These are phyloP conservation scores for Vitis hybrid DNA, from an alignment of 177 flowering plant species.

Conservation along the genomic window DNA sequence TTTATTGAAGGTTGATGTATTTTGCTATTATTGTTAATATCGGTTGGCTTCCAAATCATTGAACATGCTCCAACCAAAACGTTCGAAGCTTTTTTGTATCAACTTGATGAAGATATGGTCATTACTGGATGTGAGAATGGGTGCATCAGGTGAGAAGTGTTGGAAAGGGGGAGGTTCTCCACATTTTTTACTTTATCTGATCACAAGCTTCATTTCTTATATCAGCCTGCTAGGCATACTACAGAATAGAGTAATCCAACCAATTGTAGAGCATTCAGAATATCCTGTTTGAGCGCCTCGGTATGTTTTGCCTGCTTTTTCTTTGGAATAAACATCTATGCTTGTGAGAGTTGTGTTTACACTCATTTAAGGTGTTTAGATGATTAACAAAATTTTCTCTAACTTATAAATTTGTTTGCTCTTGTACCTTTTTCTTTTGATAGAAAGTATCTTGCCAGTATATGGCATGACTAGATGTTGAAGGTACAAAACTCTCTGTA, in stretches of 20 bases:
- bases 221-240: conserved; percentile 79
- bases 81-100: neutral
- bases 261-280: conserved; percentile 94
- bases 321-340: neutral
- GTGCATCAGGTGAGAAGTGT: conserved; percentile 64
- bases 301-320: conserved; percentile 31
- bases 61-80: neutral
- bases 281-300: conserved; percentile 87
- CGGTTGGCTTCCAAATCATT: neutral
- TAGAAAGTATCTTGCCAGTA: too few relatives aligned
- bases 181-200: neutral
- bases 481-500: too few relatives aligned
- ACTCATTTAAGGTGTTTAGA: too few relatives aligned
- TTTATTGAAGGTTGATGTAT: conserved; percentile 63
- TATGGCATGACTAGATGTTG: too few relatives aligned
- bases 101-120: conserved; percentile 91
- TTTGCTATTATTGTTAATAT: neutral
- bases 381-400: too few relatives aligned
- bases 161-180: neutral
- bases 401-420: too few relatives aligned
- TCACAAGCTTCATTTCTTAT: neutral
- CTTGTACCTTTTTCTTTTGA: too few relatives aligned
- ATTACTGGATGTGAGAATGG: conserved; percentile 91
- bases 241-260: conserved; percentile 90
- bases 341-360: too few relatives aligned